Base-by-base conservation (phyloP, 805 yeast genomes). In the Pichia thaimueangensis region DNA sequence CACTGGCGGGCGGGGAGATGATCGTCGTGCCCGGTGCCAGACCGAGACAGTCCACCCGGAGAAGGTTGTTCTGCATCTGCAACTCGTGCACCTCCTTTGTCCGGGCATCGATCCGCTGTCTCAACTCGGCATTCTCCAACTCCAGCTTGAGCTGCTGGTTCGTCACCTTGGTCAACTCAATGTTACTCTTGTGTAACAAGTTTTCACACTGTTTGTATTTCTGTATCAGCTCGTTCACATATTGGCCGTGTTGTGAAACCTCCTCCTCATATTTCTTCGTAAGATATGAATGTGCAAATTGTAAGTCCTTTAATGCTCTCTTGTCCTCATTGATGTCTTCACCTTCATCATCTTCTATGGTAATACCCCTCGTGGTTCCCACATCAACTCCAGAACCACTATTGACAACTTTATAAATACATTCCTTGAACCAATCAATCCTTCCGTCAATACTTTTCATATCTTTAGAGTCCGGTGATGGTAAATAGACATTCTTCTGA, bases 191-290 rank as follows among this genome's bases (percentile, higher is more conserved):
- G n/a, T 64, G 53, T 3, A 78, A 53, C 45, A 76, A 73, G 42
- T 72, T 76, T 52, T 79, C 82, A 34, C 80, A 63, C 15, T 63
- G 65, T 23, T 61, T 58, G 41, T 71, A 71, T 45, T 77, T 78
- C 45, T 69, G 64, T 19, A 80, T 68, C 48, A 78, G 64, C 35
- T 73, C 73, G 49, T 73, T 78, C 37, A 80, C 70, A 3, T 74
- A 64, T 45, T 71, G 71, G 39, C 67, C 58, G 43, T 80, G 76
- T 46, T 73, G 74, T 13, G 71, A 71, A 43, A 83, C 69, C 42
- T 83, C 84, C 46, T 78, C 75, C 49, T 80, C 84, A 52, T 73
- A 83, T 51, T 81, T 85, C 54, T 78, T 76, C 2, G 82, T 71
- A 42, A 83, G 63, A 54, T 80, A 83, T 46, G 71, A 78, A 58